Evolutionary conservation across 2,329 filamentous ascomycete genomes (phyloP).

Genomic region (Xylaria hypoxylon): DNA sequence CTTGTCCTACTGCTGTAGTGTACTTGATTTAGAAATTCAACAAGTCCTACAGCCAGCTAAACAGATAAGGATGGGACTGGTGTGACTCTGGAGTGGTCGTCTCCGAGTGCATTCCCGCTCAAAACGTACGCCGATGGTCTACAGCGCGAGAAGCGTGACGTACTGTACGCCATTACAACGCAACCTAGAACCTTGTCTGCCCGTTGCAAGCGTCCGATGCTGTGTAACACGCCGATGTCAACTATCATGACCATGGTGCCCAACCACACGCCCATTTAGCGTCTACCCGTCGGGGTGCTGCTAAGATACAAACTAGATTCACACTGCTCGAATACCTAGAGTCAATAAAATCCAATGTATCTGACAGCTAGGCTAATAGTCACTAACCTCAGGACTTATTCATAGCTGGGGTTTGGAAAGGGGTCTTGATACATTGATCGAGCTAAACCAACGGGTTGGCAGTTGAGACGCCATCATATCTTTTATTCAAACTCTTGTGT

Average conservation of each 20-base stretch:
- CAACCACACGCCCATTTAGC: conserved; percentile 30
- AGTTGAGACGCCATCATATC: conserved; percentile 13
- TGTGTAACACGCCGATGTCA: conserved; percentile 48
- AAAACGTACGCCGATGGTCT: conserved; percentile 39
- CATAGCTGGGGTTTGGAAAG: conserved; percentile 1
- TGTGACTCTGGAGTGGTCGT: conserved; percentile 44
- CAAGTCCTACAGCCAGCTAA: conserved; percentile 42
- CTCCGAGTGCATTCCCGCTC: conserved; percentile 48
- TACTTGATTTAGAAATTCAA: conserved; percentile 38
- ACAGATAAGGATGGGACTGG: conserved; percentile 45
- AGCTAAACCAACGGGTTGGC: conserved; percentile 14
- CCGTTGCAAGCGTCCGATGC: conserved; percentile 44
- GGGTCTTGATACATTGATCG: background rate
- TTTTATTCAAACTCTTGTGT: conserved; percentile 6
- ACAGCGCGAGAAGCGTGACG: conserved; percentile 29
- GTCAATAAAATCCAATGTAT: conserved; percentile 6
- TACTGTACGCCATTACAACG: conserved; percentile 32
- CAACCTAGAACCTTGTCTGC: conserved; percentile 35
- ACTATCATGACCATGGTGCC: conserved; percentile 35
- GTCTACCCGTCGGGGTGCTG: conserved; percentile 19
- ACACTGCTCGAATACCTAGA: conserved; percentile 6
- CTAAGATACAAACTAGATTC: conserved; percentile 8
- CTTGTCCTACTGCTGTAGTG: conserved; percentile 19
- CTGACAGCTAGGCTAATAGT: conserved; percentile 5
- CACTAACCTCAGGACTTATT: conserved; percentile 1